phyloP scores from a whole-genome alignment of 2,329 filamentous ascomycete genomes.

The Pestalotiopsis sp. region DNA sequence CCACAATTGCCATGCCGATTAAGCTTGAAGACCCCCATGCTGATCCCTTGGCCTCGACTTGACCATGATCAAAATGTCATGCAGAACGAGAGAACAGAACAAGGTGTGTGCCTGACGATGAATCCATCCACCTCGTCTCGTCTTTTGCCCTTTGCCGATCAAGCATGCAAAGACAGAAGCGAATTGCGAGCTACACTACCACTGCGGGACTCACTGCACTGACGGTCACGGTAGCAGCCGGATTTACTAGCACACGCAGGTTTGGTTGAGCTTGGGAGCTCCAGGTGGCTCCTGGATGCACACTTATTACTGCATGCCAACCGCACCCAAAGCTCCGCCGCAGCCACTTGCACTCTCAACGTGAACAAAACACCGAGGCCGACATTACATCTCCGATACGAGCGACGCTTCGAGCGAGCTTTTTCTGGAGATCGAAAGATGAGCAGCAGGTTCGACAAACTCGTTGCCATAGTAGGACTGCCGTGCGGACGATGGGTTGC shows the following conservation, averaged over 20 bases:
- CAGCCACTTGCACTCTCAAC: neutral
- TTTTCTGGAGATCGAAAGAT: neutral
- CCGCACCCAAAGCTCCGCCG: neutral
- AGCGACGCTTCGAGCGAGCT: neutral
- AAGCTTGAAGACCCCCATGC: neutral
- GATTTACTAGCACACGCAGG: neutral
- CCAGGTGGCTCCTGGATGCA: neutral
- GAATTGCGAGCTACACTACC: neutral
- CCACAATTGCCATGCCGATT: neutral
- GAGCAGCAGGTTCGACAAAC: neutral
- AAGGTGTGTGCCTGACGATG: neutral
- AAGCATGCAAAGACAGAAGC: neutral
- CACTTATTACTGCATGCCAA: neutral
- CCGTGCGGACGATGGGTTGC: neutral
- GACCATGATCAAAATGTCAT: neutral
- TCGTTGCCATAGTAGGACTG: neutral
- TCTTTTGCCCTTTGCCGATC: neutral
- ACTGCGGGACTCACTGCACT: neutral
- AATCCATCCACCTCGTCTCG: neutral
- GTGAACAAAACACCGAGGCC: slow-evolving; percentile 1
- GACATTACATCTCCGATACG: neutral
- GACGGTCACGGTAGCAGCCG: neutral
- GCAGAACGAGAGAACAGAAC: neutral
- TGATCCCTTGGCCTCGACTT: neutral
- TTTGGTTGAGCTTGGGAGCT: neutral